Conservation (phyloP, 345 rosid genomes). For the Arabis alpina region DNA sequence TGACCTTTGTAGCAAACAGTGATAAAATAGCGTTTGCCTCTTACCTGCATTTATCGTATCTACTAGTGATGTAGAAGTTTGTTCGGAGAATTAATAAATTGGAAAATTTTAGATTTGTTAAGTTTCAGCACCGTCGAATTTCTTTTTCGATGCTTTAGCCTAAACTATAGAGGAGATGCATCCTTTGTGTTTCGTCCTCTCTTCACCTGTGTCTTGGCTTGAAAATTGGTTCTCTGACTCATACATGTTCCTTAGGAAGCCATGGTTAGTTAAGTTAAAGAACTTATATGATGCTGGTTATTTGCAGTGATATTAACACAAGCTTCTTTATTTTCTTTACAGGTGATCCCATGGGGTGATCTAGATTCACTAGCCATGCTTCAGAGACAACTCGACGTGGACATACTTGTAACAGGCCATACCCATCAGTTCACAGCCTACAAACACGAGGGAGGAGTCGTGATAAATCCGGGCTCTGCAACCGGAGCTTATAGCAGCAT, state of each 20-base stretch:
- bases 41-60: not conserved
- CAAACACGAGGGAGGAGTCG: conserved; percentile 97
- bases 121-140: not conserved
- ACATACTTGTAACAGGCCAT: conserved; percentile 93
- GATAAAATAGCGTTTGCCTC: conserved; percentile 5
- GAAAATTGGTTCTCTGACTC: not conserved
- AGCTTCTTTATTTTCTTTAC: conserved; percentile 24
- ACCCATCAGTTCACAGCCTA: conserved; percentile 98
- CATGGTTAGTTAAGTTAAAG: conserved; percentile 1
- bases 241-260: conserved; percentile 1
- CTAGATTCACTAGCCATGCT: conserved; percentile 93
- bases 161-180: conserved; percentile 6
- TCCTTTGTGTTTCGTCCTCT: too few species aligned
- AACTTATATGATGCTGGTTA: not conserved
- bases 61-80: not conserved
- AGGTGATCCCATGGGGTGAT: conserved; percentile 99
- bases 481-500: conserved; percentile 92
- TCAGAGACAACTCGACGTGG: conserved; percentile 93
- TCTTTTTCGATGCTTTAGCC: conserved; percentile 10
- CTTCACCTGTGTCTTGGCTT: too few species aligned
- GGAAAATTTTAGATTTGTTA: conserved; percentile 5
- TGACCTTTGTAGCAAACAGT: not conserved
- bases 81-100: not conserved
- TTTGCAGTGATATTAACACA: not conserved
- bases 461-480: conserved; percentile 94